phyloP scores from a whole-genome alignment of 2,329 filamentous ascomycete genomes.

The Teratosphaeria epicoccoides region DNA sequence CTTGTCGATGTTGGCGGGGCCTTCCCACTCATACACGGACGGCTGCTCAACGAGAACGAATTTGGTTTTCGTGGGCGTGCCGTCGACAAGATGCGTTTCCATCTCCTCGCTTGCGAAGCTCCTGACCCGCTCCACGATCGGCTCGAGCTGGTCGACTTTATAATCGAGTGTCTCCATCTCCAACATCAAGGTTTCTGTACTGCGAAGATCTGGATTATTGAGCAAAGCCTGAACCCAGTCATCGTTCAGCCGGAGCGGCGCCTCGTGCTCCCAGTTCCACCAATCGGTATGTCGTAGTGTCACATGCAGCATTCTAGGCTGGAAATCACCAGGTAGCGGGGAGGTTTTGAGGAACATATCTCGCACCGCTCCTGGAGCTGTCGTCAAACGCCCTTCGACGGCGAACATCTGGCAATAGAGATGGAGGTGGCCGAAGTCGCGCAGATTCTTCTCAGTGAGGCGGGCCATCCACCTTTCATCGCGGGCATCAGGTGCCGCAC shows the following conservation, averaged over 20 bases:
- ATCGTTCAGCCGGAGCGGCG: conserved; percentile 15
- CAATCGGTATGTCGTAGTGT: conserved; percentile 29
- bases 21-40: conserved; percentile 33
- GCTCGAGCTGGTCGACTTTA: conserved; percentile 36
- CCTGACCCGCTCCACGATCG: conserved; percentile 29
- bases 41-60: conserved; percentile 9
- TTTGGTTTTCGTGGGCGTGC: conserved; percentile 9
- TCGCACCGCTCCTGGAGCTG: neutral
- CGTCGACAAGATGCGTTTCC: conserved; percentile 19
- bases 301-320: conserved; percentile 18
- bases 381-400: conserved; percentile 15
- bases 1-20: conserved; percentile 33
- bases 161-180: conserved; percentile 39
- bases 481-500: conserved; percentile 6
- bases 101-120: conserved; percentile 28
- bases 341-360: neutral
- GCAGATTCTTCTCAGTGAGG: conserved; percentile 8
- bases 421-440: conserved; percentile 12
- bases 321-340: conserved; percentile 5
- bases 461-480: conserved; percentile 4
- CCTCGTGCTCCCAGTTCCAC: conserved; percentile 27
- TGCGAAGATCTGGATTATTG: conserved; percentile 22
- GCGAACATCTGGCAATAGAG: conserved; percentile 18
- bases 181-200: conserved; percentile 10
- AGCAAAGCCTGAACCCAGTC: conserved; percentile 16